A percentile compares a stretch with the other conserved stretches of the same genome.
Evolutionary conservation across 352 stramenopile genomes (phyloP).

Genomic region (Globisporangium okanoganense): DNA sequence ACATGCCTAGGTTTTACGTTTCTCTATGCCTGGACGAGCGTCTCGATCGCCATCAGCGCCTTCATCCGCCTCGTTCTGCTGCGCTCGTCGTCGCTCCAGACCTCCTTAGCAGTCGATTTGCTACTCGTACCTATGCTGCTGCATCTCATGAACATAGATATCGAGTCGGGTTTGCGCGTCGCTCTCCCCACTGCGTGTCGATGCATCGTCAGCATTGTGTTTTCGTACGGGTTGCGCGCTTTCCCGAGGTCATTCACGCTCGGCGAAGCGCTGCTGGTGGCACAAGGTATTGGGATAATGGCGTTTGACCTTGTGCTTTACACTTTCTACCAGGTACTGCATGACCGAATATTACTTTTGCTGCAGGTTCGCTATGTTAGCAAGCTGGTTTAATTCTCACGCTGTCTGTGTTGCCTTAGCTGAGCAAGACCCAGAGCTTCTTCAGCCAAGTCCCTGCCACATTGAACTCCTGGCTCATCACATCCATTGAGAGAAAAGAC

Average conservation of each 20-base stretch:
- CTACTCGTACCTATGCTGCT: slow-evolving; percentile 29
- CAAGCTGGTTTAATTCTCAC: not conserved
- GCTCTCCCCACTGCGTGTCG: slow-evolving; percentile 34
- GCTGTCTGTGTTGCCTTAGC: too few species aligned
- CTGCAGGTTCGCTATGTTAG: not conserved
- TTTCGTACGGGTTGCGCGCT: slow-evolving; percentile 36
- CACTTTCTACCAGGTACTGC: slow-evolving; percentile 37
- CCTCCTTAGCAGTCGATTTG: slow-evolving; percentile 38
- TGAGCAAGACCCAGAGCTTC: not conserved
- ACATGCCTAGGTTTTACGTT: slow-evolving; percentile 35
- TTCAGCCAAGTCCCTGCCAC: slow-evolving; percentile 3
- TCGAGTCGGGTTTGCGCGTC: slow-evolving; percentile 19
- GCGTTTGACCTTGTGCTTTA: slow-evolving; percentile 49
- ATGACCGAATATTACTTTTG: not conserved
- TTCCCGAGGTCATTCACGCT: slow-evolving; percentile 69
- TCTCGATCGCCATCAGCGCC: slow-evolving; percentile 40
- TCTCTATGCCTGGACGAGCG: slow-evolving; percentile 55
- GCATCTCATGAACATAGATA: slow-evolving; percentile 16
- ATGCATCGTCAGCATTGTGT: slow-evolving; percentile 26
- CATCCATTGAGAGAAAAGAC: slow-evolving; percentile 29
- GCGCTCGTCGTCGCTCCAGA: slow-evolving; percentile 26
- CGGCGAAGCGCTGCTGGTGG: slow-evolving; percentile 63
- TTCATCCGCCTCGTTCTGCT: slow-evolving; percentile 43
- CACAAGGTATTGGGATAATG: slow-evolving; percentile 50
- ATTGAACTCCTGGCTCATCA: slow-evolving; percentile 23